These are phyloP conservation scores for Hanseniaspora lindneri DNA, from an alignment of 805 yeast species.

Conservation along the genomic window DNA sequence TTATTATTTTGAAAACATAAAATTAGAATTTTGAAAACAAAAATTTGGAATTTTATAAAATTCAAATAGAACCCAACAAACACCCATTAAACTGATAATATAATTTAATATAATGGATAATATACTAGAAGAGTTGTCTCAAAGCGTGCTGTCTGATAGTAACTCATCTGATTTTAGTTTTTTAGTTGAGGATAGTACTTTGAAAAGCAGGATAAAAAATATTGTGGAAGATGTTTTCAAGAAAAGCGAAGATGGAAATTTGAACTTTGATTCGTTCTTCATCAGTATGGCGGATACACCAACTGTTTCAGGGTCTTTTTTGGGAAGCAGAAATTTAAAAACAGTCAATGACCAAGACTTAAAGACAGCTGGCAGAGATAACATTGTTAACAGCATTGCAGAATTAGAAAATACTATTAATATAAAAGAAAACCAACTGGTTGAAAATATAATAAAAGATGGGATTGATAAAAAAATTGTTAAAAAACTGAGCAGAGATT, in stretches of 20 bases:
- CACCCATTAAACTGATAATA: not conserved
- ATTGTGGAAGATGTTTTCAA: slow-evolving; percentile 6
- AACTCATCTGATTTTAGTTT: not conserved
- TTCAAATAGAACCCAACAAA: not conserved
- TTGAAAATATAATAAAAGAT: not conserved
- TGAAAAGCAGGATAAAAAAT: slow-evolving; percentile 4
- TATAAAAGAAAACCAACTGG: slow-evolving; percentile 10
- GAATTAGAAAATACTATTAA: slow-evolving; percentile 11
- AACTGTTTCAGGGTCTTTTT: slow-evolving; percentile 1
- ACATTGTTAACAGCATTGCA: slow-evolving; percentile 14
- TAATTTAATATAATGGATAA: not conserved
- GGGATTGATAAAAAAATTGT: slow-evolving; percentile 10
- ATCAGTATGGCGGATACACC: slow-evolving; percentile 15
- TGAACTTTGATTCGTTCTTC: slow-evolving; percentile 7
- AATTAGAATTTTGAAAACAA: no score
- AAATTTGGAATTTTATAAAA: no score
- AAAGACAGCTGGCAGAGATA: not conserved
- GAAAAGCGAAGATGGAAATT: not conserved
- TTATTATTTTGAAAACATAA: no score
- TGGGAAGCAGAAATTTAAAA: not conserved
- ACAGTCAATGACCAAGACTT: not conserved
- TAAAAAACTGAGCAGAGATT: not conserved
- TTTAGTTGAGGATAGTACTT: not conserved
- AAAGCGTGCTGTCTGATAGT: not conserved
- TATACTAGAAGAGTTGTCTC: slow-evolving; percentile 12